phyloP scores from a whole-genome alignment of 805 yeast species.

The Pichia paraexigua region DNA sequence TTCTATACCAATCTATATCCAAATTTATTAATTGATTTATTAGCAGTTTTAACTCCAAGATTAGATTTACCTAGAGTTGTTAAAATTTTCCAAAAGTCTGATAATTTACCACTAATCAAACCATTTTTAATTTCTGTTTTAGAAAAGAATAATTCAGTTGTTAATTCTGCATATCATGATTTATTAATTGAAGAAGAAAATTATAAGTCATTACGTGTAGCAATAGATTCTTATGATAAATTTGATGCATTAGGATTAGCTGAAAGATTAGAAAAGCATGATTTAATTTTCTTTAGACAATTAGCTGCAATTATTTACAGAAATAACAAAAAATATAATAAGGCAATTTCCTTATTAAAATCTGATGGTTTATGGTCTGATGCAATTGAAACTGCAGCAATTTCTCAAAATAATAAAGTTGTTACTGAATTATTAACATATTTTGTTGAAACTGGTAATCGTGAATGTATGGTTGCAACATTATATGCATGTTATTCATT shows the following conservation, averaged over 20 bases:
- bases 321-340: slow-evolving; percentile 88
- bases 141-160: slow-evolving; percentile 82
- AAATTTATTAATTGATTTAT: slow-evolving; percentile 75
- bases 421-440: slow-evolving; percentile 84
- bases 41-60: slow-evolving; percentile 78
- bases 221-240: slow-evolving; percentile 84
- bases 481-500: slow-evolving; percentile 78
- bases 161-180: slow-evolving; percentile 93
- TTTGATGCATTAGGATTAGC: slow-evolving; percentile 92
- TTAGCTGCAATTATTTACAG: slow-evolving; percentile 91
- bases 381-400: slow-evolving; percentile 85
- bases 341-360: slow-evolving; percentile 82
- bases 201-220: slow-evolving; percentile 77
- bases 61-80: slow-evolving; percentile 93
- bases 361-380: slow-evolving; percentile 92
- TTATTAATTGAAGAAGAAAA: slow-evolving; percentile 94
- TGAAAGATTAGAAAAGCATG: slow-evolving; percentile 85
- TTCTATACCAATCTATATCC: slow-evolving; percentile 93
- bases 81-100: slow-evolving; percentile 88
- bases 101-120: slow-evolving; percentile 91
- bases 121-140: slow-evolving; percentile 90
- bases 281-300: slow-evolving; percentile 86
- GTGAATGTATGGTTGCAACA: slow-evolving; percentile 88
- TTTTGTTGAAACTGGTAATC: slow-evolving; percentile 95
- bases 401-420: slow-evolving; percentile 69